These are phyloP conservation scores for Martensiomyces pterosporus DNA, from an alignment of 192 early-diverging fungal species.

Conservation along the genomic window DNA sequence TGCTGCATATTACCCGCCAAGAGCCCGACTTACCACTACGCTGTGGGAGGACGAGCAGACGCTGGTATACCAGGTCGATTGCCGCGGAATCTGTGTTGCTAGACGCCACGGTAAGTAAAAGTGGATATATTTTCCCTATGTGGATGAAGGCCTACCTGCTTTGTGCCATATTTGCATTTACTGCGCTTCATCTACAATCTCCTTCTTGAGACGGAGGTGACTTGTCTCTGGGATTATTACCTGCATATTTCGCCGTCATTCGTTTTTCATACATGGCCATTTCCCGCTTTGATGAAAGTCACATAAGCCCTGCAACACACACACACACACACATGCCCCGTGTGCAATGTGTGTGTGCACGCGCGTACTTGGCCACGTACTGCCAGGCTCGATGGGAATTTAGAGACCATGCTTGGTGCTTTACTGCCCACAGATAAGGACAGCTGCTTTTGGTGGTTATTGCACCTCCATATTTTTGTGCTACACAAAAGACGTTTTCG, in stretches of 20 bases:
- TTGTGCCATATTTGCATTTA: constrained; percentile 7
- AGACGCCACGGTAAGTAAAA: constrained; percentile 60
- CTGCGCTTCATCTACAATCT: constrained; percentile 11
- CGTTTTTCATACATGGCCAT: constrained; percentile 8
- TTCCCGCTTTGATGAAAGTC: constrained; percentile 4
- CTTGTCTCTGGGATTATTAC: no score
- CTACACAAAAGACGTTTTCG: no score
- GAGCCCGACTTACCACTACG: constrained; percentile 58
- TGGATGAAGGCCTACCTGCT: no score
- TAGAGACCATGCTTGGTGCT: no score
- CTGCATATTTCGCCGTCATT: constrained; percentile 3
- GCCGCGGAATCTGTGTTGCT: constrained; percentile 73
- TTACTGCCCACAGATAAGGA: no score
- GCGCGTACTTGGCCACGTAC: neutral
- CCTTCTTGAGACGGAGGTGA: no score
- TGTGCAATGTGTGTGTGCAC: constrained; percentile 1
- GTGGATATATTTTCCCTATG: no score
- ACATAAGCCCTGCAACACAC: neutral
- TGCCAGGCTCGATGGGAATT: no score
- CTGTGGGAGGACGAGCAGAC: constrained; percentile 84
- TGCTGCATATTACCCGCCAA: constrained; percentile 50
- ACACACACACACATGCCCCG: neutral
- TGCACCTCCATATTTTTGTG: neutral
- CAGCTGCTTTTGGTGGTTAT: neutral
- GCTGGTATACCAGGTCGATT: constrained; percentile 76